Evolutionary conservation across 2,329 filamentous ascomycete genomes (phyloP), one percentile per base, ranked within the genome.

Genomic region (Fusarium clavum): DNA sequence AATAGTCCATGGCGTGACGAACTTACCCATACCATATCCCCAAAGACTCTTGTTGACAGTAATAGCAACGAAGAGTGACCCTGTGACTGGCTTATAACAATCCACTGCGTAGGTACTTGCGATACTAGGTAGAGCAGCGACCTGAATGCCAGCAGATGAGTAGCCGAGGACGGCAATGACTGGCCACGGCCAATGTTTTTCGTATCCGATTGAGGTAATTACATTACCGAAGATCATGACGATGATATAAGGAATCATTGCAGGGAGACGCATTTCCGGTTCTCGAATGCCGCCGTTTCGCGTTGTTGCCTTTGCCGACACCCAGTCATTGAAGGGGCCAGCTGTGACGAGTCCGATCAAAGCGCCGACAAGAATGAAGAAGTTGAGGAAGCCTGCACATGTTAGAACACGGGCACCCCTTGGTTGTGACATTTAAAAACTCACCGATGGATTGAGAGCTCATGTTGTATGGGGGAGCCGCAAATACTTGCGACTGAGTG

Each of bases 1-100:
- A 12, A 61, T 49, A 5, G 58, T 61, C 58, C 58, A 61, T 8
- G 58, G 54, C 0, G 54, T 61, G n/a, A 61, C 58, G 9, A 61
- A 59, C 7, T 29, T 49, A 6, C 58, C 58, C 58, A 61, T 61
- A 0, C 58, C 58, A 8, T 61, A 61, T 0, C 58, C 58, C 44
- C 54, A 61, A 3, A 61, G 32, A 20, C 53, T 61, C 27, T 61
- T 61, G 1, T 59, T 61, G 0, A 61, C 58, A 1, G 58, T 61
- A 0, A 61, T 43, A 5, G 58, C 54, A 24, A 61, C 58, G 1
- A 61, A 61, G 2, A 61, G 54, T 1, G 58, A 61, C 2, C 58
- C 58, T 0, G 58, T 61, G 2, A 59, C 58, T n/a, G 58, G 58
- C 7, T 61, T 61, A 0, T 59, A 61, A 20, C 54, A 59, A 8